Percentiles rank a stretch among this genome's conserved stretches.
phyloP scores from a whole-genome alignment of 164 flowering plant species.

The Piper longum region DNA sequence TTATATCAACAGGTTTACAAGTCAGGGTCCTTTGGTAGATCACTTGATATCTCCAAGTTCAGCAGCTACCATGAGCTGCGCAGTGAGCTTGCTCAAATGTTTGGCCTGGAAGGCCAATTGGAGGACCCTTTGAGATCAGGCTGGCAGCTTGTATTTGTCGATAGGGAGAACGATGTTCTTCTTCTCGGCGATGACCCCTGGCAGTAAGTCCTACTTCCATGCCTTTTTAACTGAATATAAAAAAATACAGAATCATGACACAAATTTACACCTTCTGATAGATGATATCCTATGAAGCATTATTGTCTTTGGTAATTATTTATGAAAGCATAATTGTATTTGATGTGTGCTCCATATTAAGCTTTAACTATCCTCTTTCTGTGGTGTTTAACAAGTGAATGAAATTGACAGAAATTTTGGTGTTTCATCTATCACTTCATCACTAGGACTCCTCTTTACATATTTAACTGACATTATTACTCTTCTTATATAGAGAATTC shows the following conservation, averaged over 20 bases:
- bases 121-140: conserved; percentile 99
- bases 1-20: conserved; percentile 51
- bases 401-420: background rate
- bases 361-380: background rate
- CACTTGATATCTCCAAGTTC: conserved; percentile 77
- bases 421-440: background rate
- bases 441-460: background rate
- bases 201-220: conserved; percentile 49
- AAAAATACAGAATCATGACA: too few relatives aligned
- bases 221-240: background rate
- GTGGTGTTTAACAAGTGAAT: background rate
- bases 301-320: too few relatives aligned
- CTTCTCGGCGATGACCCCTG: conserved; percentile 98
- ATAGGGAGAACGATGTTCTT: conserved; percentile 96
- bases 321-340: too few relatives aligned
- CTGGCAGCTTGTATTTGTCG: conserved; percentile 99
- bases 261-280: too few relatives aligned
- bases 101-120: conserved; percentile 90
- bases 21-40: conserved; percentile 84
- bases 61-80: conserved; percentile 92
- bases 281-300: too few relatives aligned
- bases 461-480: background rate
- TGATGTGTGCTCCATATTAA: background rate
- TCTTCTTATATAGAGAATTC: conserved; percentile 62
- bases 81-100: conserved; percentile 80